phyloP scores from a whole-genome alignment of 768 basidiomycete genomes.

The Boletus patriciae region DNA sequence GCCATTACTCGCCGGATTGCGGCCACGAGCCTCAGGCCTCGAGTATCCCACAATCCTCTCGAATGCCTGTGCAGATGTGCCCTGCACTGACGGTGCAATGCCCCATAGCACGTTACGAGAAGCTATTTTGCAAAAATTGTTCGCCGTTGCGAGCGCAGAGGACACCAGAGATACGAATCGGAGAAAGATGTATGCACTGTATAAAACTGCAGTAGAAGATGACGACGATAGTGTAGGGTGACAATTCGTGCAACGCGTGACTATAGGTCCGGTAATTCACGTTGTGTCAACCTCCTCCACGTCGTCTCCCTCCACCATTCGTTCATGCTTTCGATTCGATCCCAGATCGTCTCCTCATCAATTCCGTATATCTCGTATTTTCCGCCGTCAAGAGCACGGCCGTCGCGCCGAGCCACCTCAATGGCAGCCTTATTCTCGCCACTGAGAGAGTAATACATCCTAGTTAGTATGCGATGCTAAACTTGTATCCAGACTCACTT shows the following conservation, averaged over 20 bases:
- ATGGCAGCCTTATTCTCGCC: constrained; percentile 82
- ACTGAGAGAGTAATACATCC: constrained; percentile 36
- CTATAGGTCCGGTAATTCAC: constrained; percentile 78
- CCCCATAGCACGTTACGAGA: constrained; percentile 44
- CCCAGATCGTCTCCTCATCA: constrained; percentile 85
- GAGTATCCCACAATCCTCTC: constrained; percentile 46
- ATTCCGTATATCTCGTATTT: constrained; percentile 87
- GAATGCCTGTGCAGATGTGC: constrained; percentile 53
- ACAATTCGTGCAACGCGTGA: constrained; percentile 2
- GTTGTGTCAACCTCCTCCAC: constrained; percentile 76
- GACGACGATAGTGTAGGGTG: constrained; percentile 34
- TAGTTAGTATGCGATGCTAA: constrained; percentile 15
- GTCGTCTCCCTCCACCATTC: constrained; percentile 95
- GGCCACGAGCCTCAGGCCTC: constrained; percentile 31
- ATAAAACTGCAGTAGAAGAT: constrained; percentile 62
- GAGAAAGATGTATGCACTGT: constrained; percentile 79
- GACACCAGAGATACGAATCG: constrained; percentile 79
- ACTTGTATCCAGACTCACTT: constrained; percentile 45
- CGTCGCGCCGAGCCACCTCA: constrained; percentile 78
- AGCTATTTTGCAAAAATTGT: constrained; percentile 60
- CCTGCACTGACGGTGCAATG: constrained; percentile 41
- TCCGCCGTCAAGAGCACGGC: constrained; percentile 58
- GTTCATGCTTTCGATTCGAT: constrained; percentile 75
- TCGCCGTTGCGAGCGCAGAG: constrained; percentile 69
- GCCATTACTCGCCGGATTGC: constrained; percentile 64